These are phyloP conservation scores for Colletotrichum agaves DNA, from an alignment of 2,329 filamentous ascomycete genomes.

Conservation along the genomic window DNA sequence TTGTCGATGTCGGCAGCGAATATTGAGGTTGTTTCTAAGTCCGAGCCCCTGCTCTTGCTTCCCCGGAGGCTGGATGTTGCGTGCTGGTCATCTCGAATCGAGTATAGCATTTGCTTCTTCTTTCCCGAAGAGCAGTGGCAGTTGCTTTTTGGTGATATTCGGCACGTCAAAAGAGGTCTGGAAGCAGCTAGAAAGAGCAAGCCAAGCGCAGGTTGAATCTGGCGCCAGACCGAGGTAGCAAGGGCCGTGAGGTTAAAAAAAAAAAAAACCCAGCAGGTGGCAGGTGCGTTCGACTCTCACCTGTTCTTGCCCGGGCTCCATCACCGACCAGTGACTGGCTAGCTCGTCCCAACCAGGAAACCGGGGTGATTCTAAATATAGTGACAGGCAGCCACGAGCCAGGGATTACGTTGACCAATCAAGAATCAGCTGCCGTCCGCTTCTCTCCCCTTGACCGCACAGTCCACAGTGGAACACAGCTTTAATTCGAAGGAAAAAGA, in stretches of 20 bases:
- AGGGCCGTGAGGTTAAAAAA: constrained; percentile 6
- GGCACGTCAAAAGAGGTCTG: constrained; percentile 17
- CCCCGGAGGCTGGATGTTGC: background rate
- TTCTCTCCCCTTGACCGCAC: background rate
- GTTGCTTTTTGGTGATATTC: background rate
- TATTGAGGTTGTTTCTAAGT: too few relatives aligned
- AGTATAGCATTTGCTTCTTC: background rate
- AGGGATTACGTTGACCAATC: constrained; percentile 14
- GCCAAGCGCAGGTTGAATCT: constrained; percentile 14
- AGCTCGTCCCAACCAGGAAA: constrained; percentile 20
- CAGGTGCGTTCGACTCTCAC: constrained; percentile 26
- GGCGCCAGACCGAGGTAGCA: constrained; percentile 18
- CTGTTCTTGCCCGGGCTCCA: constrained; percentile 29
- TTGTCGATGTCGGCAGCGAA: too few relatives aligned
- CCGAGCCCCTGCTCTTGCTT: too few relatives aligned
- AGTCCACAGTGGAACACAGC: background rate
- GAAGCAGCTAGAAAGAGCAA: constrained; percentile 22
- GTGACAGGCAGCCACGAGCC: constrained; percentile 21
- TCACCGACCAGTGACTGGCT: constrained; percentile 12
- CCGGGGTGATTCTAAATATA: constrained; percentile 21
- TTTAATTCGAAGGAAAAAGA: constrained; percentile 18
- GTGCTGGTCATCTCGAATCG: background rate
- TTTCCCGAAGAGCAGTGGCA: background rate
- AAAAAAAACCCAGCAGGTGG: background rate
- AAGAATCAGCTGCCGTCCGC: constrained; percentile 7